A percentile compares a stretch with the other conserved stretches of the same genome.
phyloP scores from a whole-genome alignment of 73 alveolate genomes.

The Paramecium tetraurelia region DNA sequence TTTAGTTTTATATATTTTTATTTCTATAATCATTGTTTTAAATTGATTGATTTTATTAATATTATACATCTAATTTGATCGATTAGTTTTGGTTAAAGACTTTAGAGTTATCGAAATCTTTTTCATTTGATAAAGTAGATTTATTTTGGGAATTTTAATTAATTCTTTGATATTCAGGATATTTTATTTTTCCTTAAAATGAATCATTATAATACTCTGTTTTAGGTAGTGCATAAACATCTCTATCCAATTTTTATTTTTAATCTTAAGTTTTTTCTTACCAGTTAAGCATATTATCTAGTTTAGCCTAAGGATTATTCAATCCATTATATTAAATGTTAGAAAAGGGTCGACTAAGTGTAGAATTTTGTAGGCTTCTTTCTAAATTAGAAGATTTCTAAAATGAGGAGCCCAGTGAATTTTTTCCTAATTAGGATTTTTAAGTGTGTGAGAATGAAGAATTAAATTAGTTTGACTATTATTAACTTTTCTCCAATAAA shows the following conservation, averaged over 20 bases:
- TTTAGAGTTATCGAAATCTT: not conserved
- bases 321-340: not conserved
- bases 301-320: not conserved
- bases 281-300: not conserved
- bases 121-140: not conserved
- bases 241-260: not conserved
- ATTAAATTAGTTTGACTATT: not conserved
- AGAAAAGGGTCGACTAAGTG: not conserved
- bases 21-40: not conserved
- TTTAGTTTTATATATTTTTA: not conserved
- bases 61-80: not conserved
- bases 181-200: not conserved
- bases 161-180: not conserved
- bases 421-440: not conserved
- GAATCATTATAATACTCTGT: not conserved
- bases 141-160: not conserved
- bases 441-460: not conserved
- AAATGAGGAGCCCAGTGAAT: not conserved
- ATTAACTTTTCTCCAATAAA: not conserved
- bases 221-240: not conserved
- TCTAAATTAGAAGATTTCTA: not conserved
- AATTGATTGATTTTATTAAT: not conserved
- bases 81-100: not conserved
- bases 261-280: not conserved
- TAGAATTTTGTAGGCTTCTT: not conserved